phyloP scores from a whole-genome alignment of 345 rosid species.

The Anastatica hierochuntica region DNA sequence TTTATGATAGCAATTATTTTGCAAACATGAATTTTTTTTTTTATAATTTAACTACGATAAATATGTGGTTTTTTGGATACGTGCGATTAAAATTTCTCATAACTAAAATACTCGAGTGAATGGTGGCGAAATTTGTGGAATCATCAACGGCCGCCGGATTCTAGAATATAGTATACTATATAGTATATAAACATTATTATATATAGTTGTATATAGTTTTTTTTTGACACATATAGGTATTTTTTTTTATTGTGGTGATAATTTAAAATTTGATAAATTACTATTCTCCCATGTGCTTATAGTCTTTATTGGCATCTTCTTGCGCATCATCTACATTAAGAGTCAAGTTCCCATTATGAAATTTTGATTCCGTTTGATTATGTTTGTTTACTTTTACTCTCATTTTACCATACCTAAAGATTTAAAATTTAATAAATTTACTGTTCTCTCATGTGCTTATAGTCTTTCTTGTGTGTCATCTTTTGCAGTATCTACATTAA shows the following conservation, averaged over 20 bases:
- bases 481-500: conserved; percentile 13
- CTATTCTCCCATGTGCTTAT: conserved; percentile 24
- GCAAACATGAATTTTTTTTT: not conserved
- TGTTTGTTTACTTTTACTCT: not conserved
- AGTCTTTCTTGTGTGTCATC: conserved; percentile 14
- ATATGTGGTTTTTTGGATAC: not conserved
- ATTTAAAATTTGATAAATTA: conserved; percentile 13
- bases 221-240: too few species aligned
- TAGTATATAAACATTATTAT: not conserved
- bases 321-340: conserved; percentile 13
- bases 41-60: not conserved
- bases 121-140: conserved; percentile 30
- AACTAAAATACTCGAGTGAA: too few species aligned
- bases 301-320: conserved; percentile 13
- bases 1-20: not conserved
- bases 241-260: not conserved
- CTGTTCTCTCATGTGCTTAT: conserved; percentile 24
- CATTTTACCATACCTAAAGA: too few species aligned
- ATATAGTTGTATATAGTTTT: too few species aligned
- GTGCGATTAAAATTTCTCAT: not conserved
- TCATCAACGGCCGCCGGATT: conserved; percentile 25
- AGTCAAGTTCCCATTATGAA: conserved; percentile 4
- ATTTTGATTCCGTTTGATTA: not conserved
- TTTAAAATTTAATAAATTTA: conserved; percentile 13
- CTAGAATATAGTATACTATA: not conserved